Evolutionary conservation across 495 filamentous ascomycete species (phyloP).

Genomic region (Tuber magnatum): DNA sequence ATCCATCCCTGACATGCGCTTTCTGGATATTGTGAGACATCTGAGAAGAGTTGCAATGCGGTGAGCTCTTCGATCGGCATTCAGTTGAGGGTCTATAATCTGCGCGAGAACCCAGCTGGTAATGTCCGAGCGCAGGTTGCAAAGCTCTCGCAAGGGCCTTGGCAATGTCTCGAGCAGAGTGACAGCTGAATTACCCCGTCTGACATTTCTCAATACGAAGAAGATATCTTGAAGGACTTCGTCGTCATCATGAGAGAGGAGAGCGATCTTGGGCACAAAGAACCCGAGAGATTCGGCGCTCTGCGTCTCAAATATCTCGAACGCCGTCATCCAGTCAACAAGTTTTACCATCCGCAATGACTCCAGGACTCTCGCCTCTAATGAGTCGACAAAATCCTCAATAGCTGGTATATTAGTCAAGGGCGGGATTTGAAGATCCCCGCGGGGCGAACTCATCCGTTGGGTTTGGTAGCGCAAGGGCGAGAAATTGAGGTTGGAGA

Average conservation of each 20-base stretch:
- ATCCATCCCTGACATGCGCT: slow-evolving; percentile 42
- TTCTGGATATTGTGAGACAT: slow-evolving; percentile 38
- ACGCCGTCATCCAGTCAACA: slow-evolving; percentile 43
- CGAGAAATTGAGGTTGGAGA: slow-evolving; percentile 35
- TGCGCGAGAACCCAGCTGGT: slow-evolving; percentile 40
- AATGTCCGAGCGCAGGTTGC: slow-evolving; percentile 36
- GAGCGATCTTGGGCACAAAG: slow-evolving; percentile 39
- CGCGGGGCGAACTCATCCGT: slow-evolving; percentile 6
- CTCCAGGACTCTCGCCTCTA: slow-evolving; percentile 33
- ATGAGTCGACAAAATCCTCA: slow-evolving; percentile 38
- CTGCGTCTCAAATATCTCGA: slow-evolving; percentile 42
- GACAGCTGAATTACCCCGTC: slow-evolving; percentile 33
- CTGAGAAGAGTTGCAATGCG: slow-evolving; percentile 37
- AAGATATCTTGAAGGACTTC: slow-evolving; percentile 40
- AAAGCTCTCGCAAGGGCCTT: slow-evolving; percentile 37
- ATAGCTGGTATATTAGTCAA: slow-evolving; percentile 29
- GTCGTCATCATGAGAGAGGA: slow-evolving; percentile 41
- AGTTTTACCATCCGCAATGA: slow-evolving; percentile 37
- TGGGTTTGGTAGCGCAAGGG: slow-evolving; percentile 32
- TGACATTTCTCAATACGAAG: slow-evolving; percentile 37
- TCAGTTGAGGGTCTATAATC: slow-evolving; percentile 37
- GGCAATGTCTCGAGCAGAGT: slow-evolving; percentile 39
- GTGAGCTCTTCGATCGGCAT: slow-evolving; percentile 33
- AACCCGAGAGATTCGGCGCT: slow-evolving; percentile 41
- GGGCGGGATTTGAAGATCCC: slow-evolving; percentile 25